phyloP scores from a whole-genome alignment of 2,329 filamentous ascomycete species.

The Arthrobotrys iridis region DNA sequence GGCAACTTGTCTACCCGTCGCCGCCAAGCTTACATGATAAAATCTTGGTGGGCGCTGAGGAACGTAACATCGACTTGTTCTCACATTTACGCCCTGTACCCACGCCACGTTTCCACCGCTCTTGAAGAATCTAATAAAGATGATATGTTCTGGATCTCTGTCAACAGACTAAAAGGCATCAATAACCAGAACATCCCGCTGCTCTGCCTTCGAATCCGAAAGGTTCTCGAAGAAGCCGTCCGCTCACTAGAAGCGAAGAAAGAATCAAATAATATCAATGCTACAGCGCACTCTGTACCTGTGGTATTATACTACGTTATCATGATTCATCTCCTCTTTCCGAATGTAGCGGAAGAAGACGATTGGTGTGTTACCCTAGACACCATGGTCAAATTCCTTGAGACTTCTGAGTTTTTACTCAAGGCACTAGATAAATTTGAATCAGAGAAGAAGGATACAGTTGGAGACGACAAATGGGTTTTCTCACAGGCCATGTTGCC shows the following conservation, averaged over 20 bases:
- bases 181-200: constrained; percentile 51
- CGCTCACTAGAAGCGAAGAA: constrained; percentile 36
- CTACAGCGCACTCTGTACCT: constrained; percentile 22
- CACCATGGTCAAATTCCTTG: constrained; percentile 47
- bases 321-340: constrained; percentile 54
- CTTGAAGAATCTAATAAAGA: constrained; percentile 41
- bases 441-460: constrained; percentile 17
- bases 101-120: constrained; percentile 23
- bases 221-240: constrained; percentile 49
- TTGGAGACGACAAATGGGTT: constrained; percentile 37
- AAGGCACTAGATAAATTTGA: constrained; percentile 33
- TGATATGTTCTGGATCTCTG: constrained; percentile 41
- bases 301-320: constrained; percentile 51
- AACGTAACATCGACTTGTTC: constrained; percentile 54
- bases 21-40: constrained; percentile 48
- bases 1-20: constrained; percentile 43
- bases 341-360: constrained; percentile 37
- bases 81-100: constrained; percentile 53
- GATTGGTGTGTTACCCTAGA: constrained; percentile 48
- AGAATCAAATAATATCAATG: neutral
- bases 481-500: constrained; percentile 46
- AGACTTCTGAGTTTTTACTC: constrained; percentile 28
- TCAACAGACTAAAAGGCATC: constrained; percentile 48
- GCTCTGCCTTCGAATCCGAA: constrained; percentile 45
- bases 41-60: constrained; percentile 49